Evolutionary conservation across 2,329 filamentous ascomycete species (phyloP).

Genomic region (Diaporthe helianthi): DNA sequence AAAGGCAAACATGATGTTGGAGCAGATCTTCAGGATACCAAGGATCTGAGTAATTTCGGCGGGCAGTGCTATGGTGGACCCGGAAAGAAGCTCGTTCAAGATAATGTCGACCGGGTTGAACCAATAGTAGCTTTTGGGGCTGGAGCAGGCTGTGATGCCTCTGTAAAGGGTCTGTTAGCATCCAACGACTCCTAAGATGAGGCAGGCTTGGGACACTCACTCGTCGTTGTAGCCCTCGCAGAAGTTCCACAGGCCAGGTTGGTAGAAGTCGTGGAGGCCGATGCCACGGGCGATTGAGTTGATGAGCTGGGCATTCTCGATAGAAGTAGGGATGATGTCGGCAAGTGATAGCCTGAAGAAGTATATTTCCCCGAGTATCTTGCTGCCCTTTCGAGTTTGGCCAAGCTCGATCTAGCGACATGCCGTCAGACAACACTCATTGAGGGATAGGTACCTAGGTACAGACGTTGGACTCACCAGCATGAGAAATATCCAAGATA

Average conservation of each 20-base stretch:
- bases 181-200: neutral
- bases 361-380: conserved; percentile 73
- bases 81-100: conserved; percentile 78
- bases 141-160: conserved; percentile 79
- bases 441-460: neutral
- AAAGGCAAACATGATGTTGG: conserved; percentile 87
- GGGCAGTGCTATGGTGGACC: conserved; percentile 84
- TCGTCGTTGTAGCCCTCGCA: conserved; percentile 83
- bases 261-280: conserved; percentile 93
- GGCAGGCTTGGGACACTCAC: conserved; percentile 43
- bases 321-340: conserved; percentile 77
- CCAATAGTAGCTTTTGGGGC: conserved; percentile 77
- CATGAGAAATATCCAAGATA: conserved; percentile 80
- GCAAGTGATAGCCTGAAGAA: conserved; percentile 86
- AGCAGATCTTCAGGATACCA: conserved; percentile 74
- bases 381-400: conserved; percentile 66
- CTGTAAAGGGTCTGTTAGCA: conserved; percentile 60
- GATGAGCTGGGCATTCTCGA: conserved; percentile 76
- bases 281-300: conserved; percentile 87
- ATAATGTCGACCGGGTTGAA: conserved; percentile 90
- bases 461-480: conserved; percentile 59
- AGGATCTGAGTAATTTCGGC: conserved; percentile 76
- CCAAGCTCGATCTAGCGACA: conserved; percentile 67
- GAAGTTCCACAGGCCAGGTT: conserved; percentile 89
- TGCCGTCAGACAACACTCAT: conserved; percentile 20